phyloP scores from a whole-genome alignment of 495 filamentous ascomycete genomes.

The Parachaetomium inaequale region DNA sequence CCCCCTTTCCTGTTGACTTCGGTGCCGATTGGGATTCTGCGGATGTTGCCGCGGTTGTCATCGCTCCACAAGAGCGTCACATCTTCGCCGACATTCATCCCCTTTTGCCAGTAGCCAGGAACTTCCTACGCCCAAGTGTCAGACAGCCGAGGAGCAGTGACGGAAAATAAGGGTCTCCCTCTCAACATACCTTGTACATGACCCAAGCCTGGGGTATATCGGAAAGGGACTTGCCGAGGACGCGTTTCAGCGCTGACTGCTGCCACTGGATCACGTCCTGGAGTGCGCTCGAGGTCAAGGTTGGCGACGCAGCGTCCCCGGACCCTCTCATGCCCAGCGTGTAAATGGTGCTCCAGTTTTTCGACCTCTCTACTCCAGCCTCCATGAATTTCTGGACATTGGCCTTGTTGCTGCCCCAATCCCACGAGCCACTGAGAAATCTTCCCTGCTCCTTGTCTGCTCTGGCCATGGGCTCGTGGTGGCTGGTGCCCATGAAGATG shows the following conservation, averaged over 20 bases:
- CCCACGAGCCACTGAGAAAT: slow-evolving; percentile 51
- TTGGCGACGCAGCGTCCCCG: slow-evolving; percentile 54
- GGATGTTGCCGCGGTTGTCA: slow-evolving; percentile 63
- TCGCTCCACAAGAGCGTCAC: slow-evolving; percentile 65
- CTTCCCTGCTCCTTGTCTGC: slow-evolving; percentile 58
- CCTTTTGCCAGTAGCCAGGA: slow-evolving; percentile 58
- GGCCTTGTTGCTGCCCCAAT: slow-evolving; percentile 55
- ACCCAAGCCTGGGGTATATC: slow-evolving; percentile 61
- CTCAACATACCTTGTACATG: slow-evolving; percentile 46
- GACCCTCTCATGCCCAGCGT: slow-evolving; percentile 65
- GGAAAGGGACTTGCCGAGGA: slow-evolving; percentile 45
- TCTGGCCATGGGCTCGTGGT: slow-evolving; percentile 63
- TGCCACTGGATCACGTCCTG: slow-evolving; percentile 54
- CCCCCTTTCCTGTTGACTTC: slow-evolving; percentile 54
- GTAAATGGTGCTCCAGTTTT: slow-evolving; percentile 53
- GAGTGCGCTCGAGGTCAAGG: slow-evolving; percentile 46
- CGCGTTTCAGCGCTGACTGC: slow-evolving; percentile 44
- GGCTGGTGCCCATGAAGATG: slow-evolving; percentile 60
- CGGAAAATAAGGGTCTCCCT: neutral
- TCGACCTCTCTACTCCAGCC: slow-evolving; percentile 53
- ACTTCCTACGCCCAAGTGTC: slow-evolving; percentile 39
- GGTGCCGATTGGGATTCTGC: slow-evolving; percentile 54
- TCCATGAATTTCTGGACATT: slow-evolving; percentile 52
- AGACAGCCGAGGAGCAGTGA: neutral
- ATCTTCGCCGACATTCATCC: slow-evolving; percentile 59